A percentile compares a stretch with the other conserved stretches of the same genome.
Evolutionary conservation across 495 filamentous ascomycete species (phyloP).

Genomic region (Penicillium pancosmium): DNA sequence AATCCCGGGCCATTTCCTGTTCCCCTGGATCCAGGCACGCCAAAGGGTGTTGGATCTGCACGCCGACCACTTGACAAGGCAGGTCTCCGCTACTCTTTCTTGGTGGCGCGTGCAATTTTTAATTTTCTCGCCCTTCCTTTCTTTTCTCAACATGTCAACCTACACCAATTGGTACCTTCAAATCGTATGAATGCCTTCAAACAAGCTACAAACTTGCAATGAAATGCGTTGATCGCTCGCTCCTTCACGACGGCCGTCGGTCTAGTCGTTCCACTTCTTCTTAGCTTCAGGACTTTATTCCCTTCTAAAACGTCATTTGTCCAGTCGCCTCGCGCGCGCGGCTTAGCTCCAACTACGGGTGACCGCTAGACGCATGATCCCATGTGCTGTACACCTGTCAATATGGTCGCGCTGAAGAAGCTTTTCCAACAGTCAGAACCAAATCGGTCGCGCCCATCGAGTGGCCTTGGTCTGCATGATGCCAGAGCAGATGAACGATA

Average conservation of each 20-base stretch:
- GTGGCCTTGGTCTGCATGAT: constrained; percentile 12
- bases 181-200: constrained; percentile 21
- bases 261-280: constrained; percentile 20
- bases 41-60: constrained; percentile 30
- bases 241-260: constrained; percentile 24
- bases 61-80: constrained; percentile 14
- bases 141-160: constrained; percentile 8
- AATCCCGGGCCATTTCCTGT: constrained; percentile 25
- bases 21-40: constrained; percentile 31
- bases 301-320: constrained; percentile 7
- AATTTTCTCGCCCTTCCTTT: constrained; percentile 15
- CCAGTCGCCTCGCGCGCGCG: constrained; percentile 5
- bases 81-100: constrained; percentile 15
- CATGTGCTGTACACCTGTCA: constrained; percentile 16
- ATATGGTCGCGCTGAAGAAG: constrained; percentile 43
- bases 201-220: constrained; percentile 23
- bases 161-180: constrained; percentile 10
- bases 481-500: constrained; percentile 10
- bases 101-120: constrained; percentile 10
- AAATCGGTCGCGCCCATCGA: constrained; percentile 17
- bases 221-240: constrained; percentile 12
- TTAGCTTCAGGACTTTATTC: constrained; percentile 16
- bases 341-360: neutral
- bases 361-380: neutral
- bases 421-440: constrained; percentile 41